These are phyloP conservation scores for Ceriops zippeliana DNA, from an alignment of 345 rosid species.

Conservation along the genomic window DNA sequence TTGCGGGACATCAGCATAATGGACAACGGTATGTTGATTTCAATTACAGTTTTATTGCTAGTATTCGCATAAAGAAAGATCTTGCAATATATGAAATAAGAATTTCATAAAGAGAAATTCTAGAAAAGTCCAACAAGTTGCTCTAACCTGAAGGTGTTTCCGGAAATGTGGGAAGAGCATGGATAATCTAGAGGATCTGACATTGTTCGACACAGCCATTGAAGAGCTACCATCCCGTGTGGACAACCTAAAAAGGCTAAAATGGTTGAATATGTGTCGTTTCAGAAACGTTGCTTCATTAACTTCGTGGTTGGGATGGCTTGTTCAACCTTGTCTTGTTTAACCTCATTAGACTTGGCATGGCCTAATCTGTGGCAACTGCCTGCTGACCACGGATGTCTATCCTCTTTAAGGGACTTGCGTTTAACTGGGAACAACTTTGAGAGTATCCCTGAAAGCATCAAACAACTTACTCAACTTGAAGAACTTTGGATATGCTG, in stretches of 20 bases:
- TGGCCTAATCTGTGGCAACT: neutral
- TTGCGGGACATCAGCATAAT: too few relatives aligned
- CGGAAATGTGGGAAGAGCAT: neutral
- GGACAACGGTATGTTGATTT: too few relatives aligned
- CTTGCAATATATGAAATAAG: too few relatives aligned
- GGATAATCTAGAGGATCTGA: neutral
- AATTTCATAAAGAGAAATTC: too few relatives aligned
- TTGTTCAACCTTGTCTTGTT: neutral
- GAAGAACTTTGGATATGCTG: neutral
- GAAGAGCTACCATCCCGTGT: neutral
- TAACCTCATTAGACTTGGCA: neutral
- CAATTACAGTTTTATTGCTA: too few relatives aligned
- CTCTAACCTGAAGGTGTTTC: constrained; percentile 6
- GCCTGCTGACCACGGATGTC: neutral
- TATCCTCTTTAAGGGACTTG: constrained; percentile 1
- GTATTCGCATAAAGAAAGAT: too few relatives aligned
- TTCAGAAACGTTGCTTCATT: neutral
- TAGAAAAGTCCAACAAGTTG: too few relatives aligned
- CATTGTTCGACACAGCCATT: neutral
- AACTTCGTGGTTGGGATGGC: too few relatives aligned
- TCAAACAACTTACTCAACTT: neutral
- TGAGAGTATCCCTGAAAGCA: constrained; percentile 4
- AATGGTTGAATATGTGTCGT: neutral
- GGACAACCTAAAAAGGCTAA: neutral
- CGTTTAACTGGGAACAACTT: neutral